Evolutionary conservation across 1,284 basidiomycete species (phyloP), one percentile per base, ranked within the genome.

Genomic region (Laetiporus sulphureus): DNA sequence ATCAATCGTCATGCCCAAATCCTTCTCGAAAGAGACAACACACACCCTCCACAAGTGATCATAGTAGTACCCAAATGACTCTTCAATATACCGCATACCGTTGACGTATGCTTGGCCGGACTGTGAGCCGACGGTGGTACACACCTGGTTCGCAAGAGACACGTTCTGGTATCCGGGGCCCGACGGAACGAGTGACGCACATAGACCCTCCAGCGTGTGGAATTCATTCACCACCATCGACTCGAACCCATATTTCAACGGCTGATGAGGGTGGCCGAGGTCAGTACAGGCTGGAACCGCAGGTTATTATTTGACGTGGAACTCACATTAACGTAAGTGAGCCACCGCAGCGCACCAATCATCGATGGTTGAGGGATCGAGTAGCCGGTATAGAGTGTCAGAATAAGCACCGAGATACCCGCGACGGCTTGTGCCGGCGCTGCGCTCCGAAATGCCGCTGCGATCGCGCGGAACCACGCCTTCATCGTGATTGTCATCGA

Each of bases 11-110:
- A 25, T 13, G 30, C 12, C 5, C 16, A 13, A 3, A 15, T 6
- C 7, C 1, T n/a, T n/a, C n/a, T n/a, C n/a, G n/a, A n/a, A n/a
- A n/a, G n/a, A 38, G 19, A 38, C 20, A 10, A 18, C 0, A 69
- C 76, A 44, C 49, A 82, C 79, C 60, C 71, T 70, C 88, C 88
- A 91, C 6, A 82, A 57, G 55, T 91, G 65, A 19, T 58, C 60
- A 44, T 73, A 73, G 15, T 64, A 56, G 60, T 89, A 94, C 0
- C 64, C 67, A 58, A 72, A 94, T 0, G 79, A 75, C 1, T 77
- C 58, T 13, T 48, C 50, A 27, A 90, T 61, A 59, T 81, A 88
- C 12, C 55, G 54, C 20, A 70, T 65, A 0, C 79, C 79, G 32
- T 67, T 55, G 15, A 82, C 78, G 11, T 51, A 61, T 7, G 50